These are phyloP conservation scores for Dothideomycetidae sp. DNA, from an alignment of 2,329 filamentous ascomycete genomes.

Conservation along the genomic window DNA sequence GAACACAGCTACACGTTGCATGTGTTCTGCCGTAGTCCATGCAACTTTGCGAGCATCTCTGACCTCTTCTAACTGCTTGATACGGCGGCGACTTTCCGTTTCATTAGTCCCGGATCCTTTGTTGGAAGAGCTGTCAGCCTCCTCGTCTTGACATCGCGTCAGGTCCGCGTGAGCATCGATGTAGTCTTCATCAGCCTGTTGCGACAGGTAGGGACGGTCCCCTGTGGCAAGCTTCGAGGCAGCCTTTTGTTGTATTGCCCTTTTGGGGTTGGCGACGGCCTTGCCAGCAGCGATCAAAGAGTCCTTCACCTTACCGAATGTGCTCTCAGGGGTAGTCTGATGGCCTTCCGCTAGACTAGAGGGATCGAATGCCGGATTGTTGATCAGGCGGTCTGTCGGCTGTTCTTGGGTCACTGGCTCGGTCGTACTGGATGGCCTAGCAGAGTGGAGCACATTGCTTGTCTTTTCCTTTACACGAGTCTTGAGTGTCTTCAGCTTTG, in stretches of 20 bases:
- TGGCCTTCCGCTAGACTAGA: slow-evolving; percentile 15
- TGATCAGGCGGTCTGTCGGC: slow-evolving; percentile 8
- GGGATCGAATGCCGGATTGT: slow-evolving; percentile 25
- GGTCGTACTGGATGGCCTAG: background rate
- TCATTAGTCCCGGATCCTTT: slow-evolving; percentile 6
- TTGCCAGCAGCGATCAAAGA: slow-evolving; percentile 15
- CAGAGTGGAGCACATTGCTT: slow-evolving; percentile 10
- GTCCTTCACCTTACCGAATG: slow-evolving; percentile 12
- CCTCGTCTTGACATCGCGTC: too few species aligned
- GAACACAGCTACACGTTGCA: slow-evolving; percentile 25
- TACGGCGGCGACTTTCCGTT: slow-evolving; percentile 9
- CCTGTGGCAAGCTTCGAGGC: slow-evolving; percentile 21
- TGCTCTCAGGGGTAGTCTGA: slow-evolving; percentile 12
- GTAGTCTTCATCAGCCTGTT: slow-evolving; percentile 21
- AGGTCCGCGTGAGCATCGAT: slow-evolving; percentile 22
- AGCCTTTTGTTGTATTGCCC: slow-evolving; percentile 20
- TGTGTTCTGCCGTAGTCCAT: slow-evolving; percentile 26
- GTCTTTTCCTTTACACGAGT: slow-evolving; percentile 11
- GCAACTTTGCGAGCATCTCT: slow-evolving; percentile 25
- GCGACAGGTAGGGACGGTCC: slow-evolving; percentile 23
- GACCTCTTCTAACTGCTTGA: slow-evolving; percentile 22
- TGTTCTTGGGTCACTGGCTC: slow-evolving; percentile 9
- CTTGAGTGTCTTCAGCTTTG: slow-evolving; percentile 10
- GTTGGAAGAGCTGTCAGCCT: slow-evolving; percentile 8
- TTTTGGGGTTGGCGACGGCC: slow-evolving; percentile 21